Evolutionary conservation across 345 rosid species (phyloP), one percentile per base, ranked within the genome.

Genomic region (Lumnitzera racemosa): DNA sequence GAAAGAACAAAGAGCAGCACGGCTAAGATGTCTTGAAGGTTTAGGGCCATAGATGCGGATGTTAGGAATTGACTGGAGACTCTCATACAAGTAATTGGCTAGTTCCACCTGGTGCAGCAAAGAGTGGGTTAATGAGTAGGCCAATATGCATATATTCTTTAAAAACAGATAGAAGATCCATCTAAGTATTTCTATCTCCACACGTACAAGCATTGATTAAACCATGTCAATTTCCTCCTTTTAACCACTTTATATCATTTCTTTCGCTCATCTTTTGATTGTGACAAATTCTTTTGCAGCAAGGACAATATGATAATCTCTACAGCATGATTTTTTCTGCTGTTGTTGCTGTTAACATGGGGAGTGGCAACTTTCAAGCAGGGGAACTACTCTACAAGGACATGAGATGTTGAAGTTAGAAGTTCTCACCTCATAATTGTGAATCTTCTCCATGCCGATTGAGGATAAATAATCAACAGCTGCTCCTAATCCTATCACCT

Each of bases 401-500:
- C 31, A 47, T 3, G 13, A 36, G 14, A 6, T 11, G 15, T 36
- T 56, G 48, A 56, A 31, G 16, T 56, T 56, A 36, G 59, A 24
- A 9, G 9, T 13, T 57, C 59, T 72, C 57, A 83, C 97, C 91
- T 92, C 98, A 56, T 92, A 89, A 4, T 84, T 90, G 65, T 92
- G 91, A 72, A 92, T 80, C 63, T 72, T 85, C 51, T 78, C 75
- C 97, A 92, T 92, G 70, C 96, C 97, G 52, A 92, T 82, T 53
- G 64, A 76, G 49, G 83, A 76, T 67, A 92, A 77, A 78, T 92
- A 92, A 72, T 92, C 98, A 57, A 86, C 66, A 54, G 97, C 98
- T 52, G 97, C 96, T 75, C 97, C 98, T 68, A 92, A 71, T 60
- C 91, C 98, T 71, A 92, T 87, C 24, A 89, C 89, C 78, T 92